Base-by-base conservation (phyloP, 108 stramenopile species). In the Cyclotella atomus region DNA sequence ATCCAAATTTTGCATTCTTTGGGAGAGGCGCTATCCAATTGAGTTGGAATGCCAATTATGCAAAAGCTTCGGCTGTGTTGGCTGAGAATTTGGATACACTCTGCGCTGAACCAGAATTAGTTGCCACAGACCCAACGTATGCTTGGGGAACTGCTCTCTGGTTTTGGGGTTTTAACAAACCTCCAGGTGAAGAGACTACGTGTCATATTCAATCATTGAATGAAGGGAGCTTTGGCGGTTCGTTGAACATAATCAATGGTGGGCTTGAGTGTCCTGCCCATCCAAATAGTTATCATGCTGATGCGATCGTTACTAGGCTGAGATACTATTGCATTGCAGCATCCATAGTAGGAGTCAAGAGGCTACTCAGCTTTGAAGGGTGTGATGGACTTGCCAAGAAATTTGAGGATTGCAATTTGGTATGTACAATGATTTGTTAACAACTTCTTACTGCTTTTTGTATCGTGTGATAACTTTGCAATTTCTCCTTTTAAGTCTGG, bases 91-190 rank as follows among this genome's bases (percentile, higher is more conserved):
- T 68, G 25, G 79, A 73, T 41, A 73, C 72, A 14, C 32, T 80
- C 0, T 80, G 79, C 16, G 57, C 72, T 35, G 72, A 80, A 17
- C 79, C 79, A 16, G 79, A 80, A 12, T 56, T 80, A 10, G 79
- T 80, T 17, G 79, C 79, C 21, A 80, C 79, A 5, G 79, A 80
- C 12, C 79, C 79, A 17, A 73, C 62, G 34, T 80, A 80, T 55
- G 79, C 79, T 0, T 80, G 79, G 79, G 79, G 79, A 0, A 80
- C 79, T 3, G 79, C 79, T 21, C 36, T 80, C 9, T 80, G 79
- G 79, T 80, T 80, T 69, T 80, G 79, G 79, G 27, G 68, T 19
- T 80, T 80, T 55, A 68, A 68, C 1, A 80, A 59, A 28, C 54
- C 44, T 19, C 30, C 44, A 14, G 72, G 60, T 19, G 52, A 35